Conservation (phyloP, 1,139 yeast genomes). For the Maudiozyma humilis region DNA sequence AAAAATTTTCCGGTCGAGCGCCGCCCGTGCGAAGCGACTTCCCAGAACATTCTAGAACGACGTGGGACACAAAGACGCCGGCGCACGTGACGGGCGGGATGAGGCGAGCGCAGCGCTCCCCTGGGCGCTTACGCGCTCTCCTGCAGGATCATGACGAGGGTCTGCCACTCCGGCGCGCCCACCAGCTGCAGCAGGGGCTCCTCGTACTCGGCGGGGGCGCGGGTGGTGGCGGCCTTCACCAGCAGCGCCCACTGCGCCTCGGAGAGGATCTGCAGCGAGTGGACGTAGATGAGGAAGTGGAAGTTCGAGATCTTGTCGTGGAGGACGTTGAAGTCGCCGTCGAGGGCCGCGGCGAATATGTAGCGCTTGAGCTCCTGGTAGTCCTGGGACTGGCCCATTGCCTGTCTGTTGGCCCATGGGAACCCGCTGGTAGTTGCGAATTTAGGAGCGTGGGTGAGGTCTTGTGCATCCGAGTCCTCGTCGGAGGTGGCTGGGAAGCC, state of each 20-base stretch:
- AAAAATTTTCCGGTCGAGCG: not conserved
- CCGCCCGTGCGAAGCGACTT: not conserved
- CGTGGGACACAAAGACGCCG: too few relatives aligned
- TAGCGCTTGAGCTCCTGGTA: slow-evolving; percentile 42
- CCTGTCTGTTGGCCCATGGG: slow-evolving; percentile 72
- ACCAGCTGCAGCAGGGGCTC: slow-evolving; percentile 45
- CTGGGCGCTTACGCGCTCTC: slow-evolving; percentile 16
- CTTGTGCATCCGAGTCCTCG: slow-evolving; percentile 14
- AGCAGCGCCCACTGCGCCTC: slow-evolving; percentile 44
- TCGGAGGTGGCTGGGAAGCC: slow-evolving; percentile 57
- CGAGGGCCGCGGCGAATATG: slow-evolving; percentile 35
- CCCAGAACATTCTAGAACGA: slow-evolving; percentile 3
- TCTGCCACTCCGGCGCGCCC: slow-evolving; percentile 32
- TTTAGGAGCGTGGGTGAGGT: slow-evolving; percentile 29
- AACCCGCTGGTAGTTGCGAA: slow-evolving; percentile 42
- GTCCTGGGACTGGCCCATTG: slow-evolving; percentile 67
- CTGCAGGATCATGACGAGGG: slow-evolving; percentile 30
- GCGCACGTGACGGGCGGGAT: not conserved
- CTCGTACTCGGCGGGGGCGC: slow-evolving; percentile 35
- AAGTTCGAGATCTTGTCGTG: slow-evolving; percentile 52
- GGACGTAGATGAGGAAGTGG: slow-evolving; percentile 60
- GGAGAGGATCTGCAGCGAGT: slow-evolving; percentile 45
- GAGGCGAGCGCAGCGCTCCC: not conserved
- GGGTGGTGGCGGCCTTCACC: slow-evolving; percentile 34
- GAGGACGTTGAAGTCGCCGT: slow-evolving; percentile 30